These are phyloP conservation scores for Sphagnum magellanicum DNA, from an alignment of 228 moss, liverwort and hornwort species.

Conservation along the genomic window DNA sequence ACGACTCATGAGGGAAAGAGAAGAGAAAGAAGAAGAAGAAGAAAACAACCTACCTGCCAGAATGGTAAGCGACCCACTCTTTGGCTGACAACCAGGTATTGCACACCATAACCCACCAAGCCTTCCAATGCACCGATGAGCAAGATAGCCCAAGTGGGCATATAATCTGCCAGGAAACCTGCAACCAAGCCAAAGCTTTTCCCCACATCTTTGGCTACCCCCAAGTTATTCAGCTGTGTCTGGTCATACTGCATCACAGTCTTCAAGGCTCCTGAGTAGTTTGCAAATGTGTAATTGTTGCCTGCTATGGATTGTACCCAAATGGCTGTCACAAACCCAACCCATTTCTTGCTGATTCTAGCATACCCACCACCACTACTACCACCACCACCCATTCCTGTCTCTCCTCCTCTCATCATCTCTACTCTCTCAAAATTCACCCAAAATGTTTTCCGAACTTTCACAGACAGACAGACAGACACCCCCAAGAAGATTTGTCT, in stretches of 20 bases:
- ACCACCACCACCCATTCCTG: no score
- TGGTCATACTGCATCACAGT: conserved; percentile 59
- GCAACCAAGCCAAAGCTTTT: conserved; percentile 81
- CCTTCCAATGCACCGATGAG: conserved; percentile 68
- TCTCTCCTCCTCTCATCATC: no score
- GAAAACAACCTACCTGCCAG: conserved; percentile 51
- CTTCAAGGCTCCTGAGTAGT: conserved; percentile 63
- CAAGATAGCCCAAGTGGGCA: conserved; percentile 74
- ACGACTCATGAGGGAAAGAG: no score
- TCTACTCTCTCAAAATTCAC: no score
- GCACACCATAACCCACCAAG: conserved; percentile 64
- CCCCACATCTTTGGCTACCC: conserved; percentile 86
- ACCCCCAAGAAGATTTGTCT: no score
- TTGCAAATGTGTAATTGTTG: conserved; percentile 68
- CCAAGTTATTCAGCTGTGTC: conserved; percentile 73
- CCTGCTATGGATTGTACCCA: conserved; percentile 90
- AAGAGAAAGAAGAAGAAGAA: no score
- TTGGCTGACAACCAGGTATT: conserved; percentile 69
- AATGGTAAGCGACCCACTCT: conserved; percentile 58
- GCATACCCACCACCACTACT: no score
- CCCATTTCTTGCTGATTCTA: conserved; percentile 61
- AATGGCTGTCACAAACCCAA: conserved; percentile 73
- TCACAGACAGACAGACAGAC: no score
- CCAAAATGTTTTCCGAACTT: no score
- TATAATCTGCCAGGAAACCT: conserved; percentile 55